Evolutionary conservation across 1,139 yeast species (phyloP).

Genomic region (Kodamaea ohmeri): DNA sequence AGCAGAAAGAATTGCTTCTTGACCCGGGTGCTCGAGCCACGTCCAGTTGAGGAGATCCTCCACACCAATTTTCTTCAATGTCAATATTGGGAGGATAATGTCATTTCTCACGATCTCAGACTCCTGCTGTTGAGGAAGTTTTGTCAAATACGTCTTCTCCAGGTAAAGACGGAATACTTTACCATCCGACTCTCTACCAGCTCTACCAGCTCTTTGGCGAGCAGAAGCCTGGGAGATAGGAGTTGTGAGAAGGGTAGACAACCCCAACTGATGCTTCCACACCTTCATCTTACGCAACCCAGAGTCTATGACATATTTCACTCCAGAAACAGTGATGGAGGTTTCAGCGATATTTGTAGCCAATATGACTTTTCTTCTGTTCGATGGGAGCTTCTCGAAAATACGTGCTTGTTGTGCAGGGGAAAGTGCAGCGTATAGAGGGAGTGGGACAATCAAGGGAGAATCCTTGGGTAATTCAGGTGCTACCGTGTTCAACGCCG

Average conservation of each 20-base stretch:
- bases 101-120: slow-evolving; percentile 90
- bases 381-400: slow-evolving; percentile 56
- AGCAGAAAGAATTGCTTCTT: slow-evolving; percentile 72
- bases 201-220: slow-evolving; percentile 94
- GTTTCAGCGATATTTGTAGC: slow-evolving; percentile 98
- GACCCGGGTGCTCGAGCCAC: slow-evolving; percentile 91
- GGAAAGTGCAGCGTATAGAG: slow-evolving; percentile 90
- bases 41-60: slow-evolving; percentile 82
- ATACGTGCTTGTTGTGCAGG: slow-evolving; percentile 79
- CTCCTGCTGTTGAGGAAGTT: slow-evolving; percentile 76
- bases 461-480: slow-evolving; percentile 70
- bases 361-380: slow-evolving; percentile 76
- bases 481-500: slow-evolving; percentile 56
- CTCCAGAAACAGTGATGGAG: slow-evolving; percentile 92
- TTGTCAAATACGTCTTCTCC: slow-evolving; percentile 57
- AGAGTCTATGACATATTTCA: slow-evolving; percentile 88
- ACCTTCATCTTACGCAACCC: slow-evolving; percentile 91
- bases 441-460: slow-evolving; percentile 72
- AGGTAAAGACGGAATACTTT: slow-evolving; percentile 83
- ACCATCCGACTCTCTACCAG: slow-evolving; percentile 93
- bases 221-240: slow-evolving; percentile 96
- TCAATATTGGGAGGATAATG: slow-evolving; percentile 76
- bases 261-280: slow-evolving; percentile 89
- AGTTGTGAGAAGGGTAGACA: slow-evolving; percentile 85
- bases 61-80: slow-evolving; percentile 80